Evolutionary conservation across 2,329 filamentous ascomycete species (phyloP), one percentile per base, ranked within the genome.

Genomic region (Mariannaea sp.): DNA sequence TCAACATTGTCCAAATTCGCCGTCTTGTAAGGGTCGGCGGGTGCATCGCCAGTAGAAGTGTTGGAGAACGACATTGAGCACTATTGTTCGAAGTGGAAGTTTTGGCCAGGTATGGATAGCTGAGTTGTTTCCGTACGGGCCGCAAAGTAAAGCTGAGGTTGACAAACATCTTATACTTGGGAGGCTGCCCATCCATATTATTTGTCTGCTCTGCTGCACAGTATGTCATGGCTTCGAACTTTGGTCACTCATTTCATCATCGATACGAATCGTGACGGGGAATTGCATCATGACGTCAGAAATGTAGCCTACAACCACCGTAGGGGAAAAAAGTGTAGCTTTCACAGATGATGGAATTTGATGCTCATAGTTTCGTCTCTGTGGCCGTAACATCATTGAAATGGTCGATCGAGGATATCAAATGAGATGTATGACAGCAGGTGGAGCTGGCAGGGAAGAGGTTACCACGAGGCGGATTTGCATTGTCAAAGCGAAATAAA

Each of bases 1-100:
- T 85, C 77, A 13, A 80, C 76, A 1, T 83, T 75, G 39, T 85
- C 80, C 38, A 91, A 81, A 53, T 84, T 77, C 75, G 89, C 92
- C 74, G 86, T 83, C 68, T 84, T 91, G 79, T 95, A 96, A 2
- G 90, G 90, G 73, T 94, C 89, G 47, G 78, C 83, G 35, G 83
- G 76, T 73, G 87, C 84, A 71, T 74, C 75, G 67, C 83, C 85
- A 35, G 83, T 84, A 58, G 79, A 72, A 32, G 85, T 73, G 71
- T 87, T 88, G 69, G 71, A 70, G 66, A 67, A 71, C 64, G 60
- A 74, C 74, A 65, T 85, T 74, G 57, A 75, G 71, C 24, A 5
- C 24, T 16, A 9, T 39, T 10, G 13, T 22, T 4, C 2, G 3
- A 10, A 14, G 4, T 35, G 13, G 32, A 22, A n/a, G n/a, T n/a